Base-by-base conservation (phyloP, 352 stramenopile species). In the Globisporangium echinulatum region DNA sequence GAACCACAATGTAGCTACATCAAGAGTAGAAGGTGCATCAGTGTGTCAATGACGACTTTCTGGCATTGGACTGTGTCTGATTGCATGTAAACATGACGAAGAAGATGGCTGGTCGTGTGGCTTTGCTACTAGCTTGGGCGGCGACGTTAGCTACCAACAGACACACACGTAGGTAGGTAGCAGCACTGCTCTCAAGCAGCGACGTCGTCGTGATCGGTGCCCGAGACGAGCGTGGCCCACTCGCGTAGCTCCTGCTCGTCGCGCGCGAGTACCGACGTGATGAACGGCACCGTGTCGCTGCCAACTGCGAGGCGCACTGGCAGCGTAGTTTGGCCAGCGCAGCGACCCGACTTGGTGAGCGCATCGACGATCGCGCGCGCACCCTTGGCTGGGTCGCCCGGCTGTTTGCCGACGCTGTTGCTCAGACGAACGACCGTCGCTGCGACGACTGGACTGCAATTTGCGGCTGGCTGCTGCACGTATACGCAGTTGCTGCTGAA, bases 401-500 rank as follows among this genome's bases (percentile, higher is more conserved):
- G 17, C 49, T 62, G 52, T 14, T 42, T 42, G 13, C 46, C 52
- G 7, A 64, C 40, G 7, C 33, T 9, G 7, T 6, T 13, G 1
- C 7, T 17, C 42, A 74, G 54, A 42, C 66, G 58, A 3, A 54
- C 56, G 9, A 56, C 66, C 52, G 69, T 25, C 17, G 62, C 59
- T 49, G 65, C 64, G 9, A 56, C 73, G 49, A 69, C 36, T 9
- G 58, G 19, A 2, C 49, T 61, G 13, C 67, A 68, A 44, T 78
- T 68, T 7, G 61, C 43, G 13, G 71, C 74, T 19, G 56, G 47
- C 6, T 19, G 46, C 53, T 69, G 59, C 1, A 57, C 67, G 38
- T 55, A 51, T 2, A 71, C 66, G 17, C 62, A 65, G 7, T 68
- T 64, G n/a, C 68, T 72, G 60, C 58, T 55, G 48, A 73, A 71